phyloP scores from a whole-genome alignment of 1,284 basidiomycete species.

The Sporisorium exsertum region DNA sequence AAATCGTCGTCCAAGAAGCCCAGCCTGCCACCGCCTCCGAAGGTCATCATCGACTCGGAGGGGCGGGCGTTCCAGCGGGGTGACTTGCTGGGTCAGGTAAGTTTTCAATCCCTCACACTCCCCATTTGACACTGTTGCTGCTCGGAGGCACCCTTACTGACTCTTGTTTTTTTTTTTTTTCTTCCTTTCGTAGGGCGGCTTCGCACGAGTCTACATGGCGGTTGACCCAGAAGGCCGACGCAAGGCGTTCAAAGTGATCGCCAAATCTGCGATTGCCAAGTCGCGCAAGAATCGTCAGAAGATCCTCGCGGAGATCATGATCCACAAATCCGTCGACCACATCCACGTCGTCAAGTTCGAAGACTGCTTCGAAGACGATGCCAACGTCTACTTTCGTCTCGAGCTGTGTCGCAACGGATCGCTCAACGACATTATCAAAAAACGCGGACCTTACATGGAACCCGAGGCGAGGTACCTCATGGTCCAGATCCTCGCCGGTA shows the following conservation, averaged over 20 bases:
- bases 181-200: constrained; percentile 65
- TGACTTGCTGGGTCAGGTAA: constrained; percentile 59
- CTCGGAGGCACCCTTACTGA: background rate
- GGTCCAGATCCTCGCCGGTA: constrained; percentile 93
- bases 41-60: constrained; percentile 61
- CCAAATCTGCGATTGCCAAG: constrained; percentile 69
- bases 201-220: constrained; percentile 68
- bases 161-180: background rate
- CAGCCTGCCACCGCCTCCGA: constrained; percentile 60
- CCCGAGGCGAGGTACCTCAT: constrained; percentile 92
- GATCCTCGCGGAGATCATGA: constrained; percentile 99
- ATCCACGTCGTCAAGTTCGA: constrained; percentile 92
- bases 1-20: constrained; percentile 55
- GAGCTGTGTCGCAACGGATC: constrained; percentile 89
- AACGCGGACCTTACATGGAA: constrained; percentile 88
- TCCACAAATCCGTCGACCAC: constrained; percentile 89
- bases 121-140: background rate
- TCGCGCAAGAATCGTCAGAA: constrained; percentile 71
- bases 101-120: constrained; percentile 3
- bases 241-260: constrained; percentile 71
- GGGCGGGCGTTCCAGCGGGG: constrained; percentile 56
- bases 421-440: constrained; percentile 88
- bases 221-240: constrained; percentile 61
- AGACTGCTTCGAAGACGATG: constrained; percentile 94
- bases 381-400: constrained; percentile 96